Evolutionary conservation across 805 yeast species (phyloP), one percentile per base, ranked within the genome.

Genomic region (Spathaspora gorwiae): DNA sequence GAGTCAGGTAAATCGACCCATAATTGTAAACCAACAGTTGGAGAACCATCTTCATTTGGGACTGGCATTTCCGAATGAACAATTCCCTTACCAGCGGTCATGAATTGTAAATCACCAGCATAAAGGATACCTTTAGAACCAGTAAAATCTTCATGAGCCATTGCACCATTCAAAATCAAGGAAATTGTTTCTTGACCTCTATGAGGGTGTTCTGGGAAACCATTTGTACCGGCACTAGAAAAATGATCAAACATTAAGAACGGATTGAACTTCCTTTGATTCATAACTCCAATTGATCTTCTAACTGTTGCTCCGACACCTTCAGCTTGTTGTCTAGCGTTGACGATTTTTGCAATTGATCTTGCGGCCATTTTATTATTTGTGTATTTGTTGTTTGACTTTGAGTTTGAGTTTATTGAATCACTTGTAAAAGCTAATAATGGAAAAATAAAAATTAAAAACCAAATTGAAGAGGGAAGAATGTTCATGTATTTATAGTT

Each of bases 71-170:
- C 96, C 2, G 89, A 78, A 62, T 88, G 96, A 44, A 86, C 86
- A 33, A 88, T 80, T 42, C 95, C 97, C 54, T 76, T 78, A 48
- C 96, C 96, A 5, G 96, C 96, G 26, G 96, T 89, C 96, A 89
- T 89, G 63, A 89, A 88, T 63, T 89, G 97, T 53, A 90, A 70
- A 61, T 89, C 97, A 46, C 96, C 96, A 7, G 88, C 80, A 49
- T 78, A 73, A 43, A 90, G 66, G 7, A 87, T 72, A 45, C 96
- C 96, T 43, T 77, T 74, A n/a, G 84, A 69, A 1, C 96, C 96
- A 2, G 95, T 86, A 65, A 89, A 87, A 61, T 90, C 97, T 50
- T 62, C 72, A 47, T 68, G 73, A 12, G 72, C 72, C 48, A 68
- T 55, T 0, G 68, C 70, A 38, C 73, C 72, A 40, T 60, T 49